Conservation (phyloP, 164 flowering plant species). For the Stephania japonica region DNA sequence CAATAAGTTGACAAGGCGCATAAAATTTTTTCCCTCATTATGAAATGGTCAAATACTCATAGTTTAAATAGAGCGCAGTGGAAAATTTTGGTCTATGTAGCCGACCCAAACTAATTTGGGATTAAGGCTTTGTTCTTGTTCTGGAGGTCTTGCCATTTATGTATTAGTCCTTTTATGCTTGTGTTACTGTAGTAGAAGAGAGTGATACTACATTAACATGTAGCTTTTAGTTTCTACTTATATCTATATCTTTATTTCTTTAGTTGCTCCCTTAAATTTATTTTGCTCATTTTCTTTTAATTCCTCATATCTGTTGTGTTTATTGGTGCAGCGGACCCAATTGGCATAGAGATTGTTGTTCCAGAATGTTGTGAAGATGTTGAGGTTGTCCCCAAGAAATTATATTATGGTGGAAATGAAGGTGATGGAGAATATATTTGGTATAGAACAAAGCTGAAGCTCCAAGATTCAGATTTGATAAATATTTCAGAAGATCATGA, state of each 20-base stretch:
- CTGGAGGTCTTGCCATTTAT: too few relatives aligned
- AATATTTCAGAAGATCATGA: conserved; percentile 35
- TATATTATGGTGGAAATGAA: conserved; percentile 90
- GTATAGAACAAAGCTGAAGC: conserved; percentile 58
- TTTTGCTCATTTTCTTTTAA: background rate
- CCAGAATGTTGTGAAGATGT: conserved; percentile 66
- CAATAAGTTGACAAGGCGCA: too few relatives aligned
- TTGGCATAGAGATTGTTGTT: conserved; percentile 62
- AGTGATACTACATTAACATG: background rate
- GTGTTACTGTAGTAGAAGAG: background rate
- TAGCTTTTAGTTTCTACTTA: background rate
- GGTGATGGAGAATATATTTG: conserved; percentile 73
- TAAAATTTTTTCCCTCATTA: too few relatives aligned
- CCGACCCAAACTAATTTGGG: too few relatives aligned
- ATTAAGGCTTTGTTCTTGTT: too few relatives aligned
- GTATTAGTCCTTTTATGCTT: too few relatives aligned
- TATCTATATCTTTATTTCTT: background rate
- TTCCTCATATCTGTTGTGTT: conserved; percentile 8
- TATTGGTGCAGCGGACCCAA: conserved; percentile 66
- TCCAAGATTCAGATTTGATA: conserved; percentile 44
- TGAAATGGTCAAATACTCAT: too few relatives aligned
- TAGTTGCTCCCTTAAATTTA: background rate
- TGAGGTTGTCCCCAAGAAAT: conserved; percentile 59
- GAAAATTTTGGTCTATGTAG: too few relatives aligned
- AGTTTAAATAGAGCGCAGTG: too few relatives aligned